A percentile compares a stretch with the other conserved stretches of the same genome.
These are phyloP conservation scores for Lycium ferocissimum DNA, from an alignment of 257 asterid species.

Conservation along the genomic window DNA sequence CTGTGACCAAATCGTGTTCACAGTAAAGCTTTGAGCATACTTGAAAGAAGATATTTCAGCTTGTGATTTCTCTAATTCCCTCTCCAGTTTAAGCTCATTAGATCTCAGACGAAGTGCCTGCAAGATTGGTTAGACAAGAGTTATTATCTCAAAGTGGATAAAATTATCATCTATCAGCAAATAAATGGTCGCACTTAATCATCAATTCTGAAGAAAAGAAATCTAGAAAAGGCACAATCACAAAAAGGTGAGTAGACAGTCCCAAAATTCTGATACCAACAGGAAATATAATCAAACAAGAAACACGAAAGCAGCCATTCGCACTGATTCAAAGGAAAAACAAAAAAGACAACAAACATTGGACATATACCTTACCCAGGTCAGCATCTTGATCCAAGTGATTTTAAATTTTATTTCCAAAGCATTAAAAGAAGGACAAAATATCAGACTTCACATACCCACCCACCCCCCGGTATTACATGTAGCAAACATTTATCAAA, in stretches of 20 bases:
- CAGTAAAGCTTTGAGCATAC: constrained; percentile 48
- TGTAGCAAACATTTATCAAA: neutral
- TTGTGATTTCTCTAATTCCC: constrained; percentile 75
- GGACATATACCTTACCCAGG: neutral
- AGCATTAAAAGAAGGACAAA: neutral
- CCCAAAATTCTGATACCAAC: neutral
- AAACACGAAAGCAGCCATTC: constrained; percentile 10
- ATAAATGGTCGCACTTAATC: neutral
- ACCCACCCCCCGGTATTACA: constrained; percentile 15
- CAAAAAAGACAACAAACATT: neutral
- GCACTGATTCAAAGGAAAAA: neutral
- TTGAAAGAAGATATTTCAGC: constrained; percentile 74
- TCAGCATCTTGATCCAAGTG: constrained; percentile 12
- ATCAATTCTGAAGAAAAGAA: neutral
- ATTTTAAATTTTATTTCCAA: constrained; percentile 15
- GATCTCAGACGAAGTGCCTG: constrained; percentile 96
- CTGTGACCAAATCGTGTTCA: constrained; percentile 17
- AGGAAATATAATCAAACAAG: constrained; percentile 16
- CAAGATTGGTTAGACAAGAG: constrained; percentile 27
- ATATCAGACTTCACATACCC: constrained; percentile 4
- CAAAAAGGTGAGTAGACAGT: neutral
- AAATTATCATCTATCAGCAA: constrained; percentile 14
- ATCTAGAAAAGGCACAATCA: neutral
- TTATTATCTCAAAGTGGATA: neutral
- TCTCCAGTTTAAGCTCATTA: constrained; percentile 89